These are phyloP conservation scores for Neopestalotiopsis rosae DNA, from an alignment of 2,329 filamentous ascomycete species.

Conservation along the genomic window DNA sequence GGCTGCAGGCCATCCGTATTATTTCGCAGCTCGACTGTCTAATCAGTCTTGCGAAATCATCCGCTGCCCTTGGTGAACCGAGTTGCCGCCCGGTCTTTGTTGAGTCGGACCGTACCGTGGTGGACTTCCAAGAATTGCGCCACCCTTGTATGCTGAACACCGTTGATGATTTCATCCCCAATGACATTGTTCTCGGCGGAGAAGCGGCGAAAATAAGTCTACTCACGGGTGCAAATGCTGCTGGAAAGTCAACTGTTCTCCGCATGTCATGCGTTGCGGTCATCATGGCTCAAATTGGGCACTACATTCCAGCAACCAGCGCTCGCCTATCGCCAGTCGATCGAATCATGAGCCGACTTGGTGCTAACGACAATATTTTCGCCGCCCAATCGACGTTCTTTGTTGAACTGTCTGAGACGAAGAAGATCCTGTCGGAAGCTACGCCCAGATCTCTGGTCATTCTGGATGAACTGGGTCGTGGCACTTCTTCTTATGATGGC, in stretches of 20 bases:
- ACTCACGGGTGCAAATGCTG: conserved; percentile 94
- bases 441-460: conserved; percentile 95
- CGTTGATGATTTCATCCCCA: conserved; percentile 94
- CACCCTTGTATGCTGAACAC: conserved; percentile 94
- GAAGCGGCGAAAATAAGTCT: conserved; percentile 82
- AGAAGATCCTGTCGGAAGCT: conserved; percentile 95
- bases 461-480: conserved; percentile 92
- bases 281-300: conserved; percentile 97
- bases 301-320: conserved; percentile 83
- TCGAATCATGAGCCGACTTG: conserved; percentile 97
- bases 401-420: conserved; percentile 94
- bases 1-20: conserved; percentile 89
- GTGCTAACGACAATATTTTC: conserved; percentile 98
- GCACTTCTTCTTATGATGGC: conserved; percentile 94
- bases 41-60: conserved; percentile 90
- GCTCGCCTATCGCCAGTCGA: conserved; percentile 90
- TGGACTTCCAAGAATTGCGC: conserved; percentile 92
- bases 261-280: conserved; percentile 97
- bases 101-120: conserved; percentile 79
- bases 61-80: conserved; percentile 80
- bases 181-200: conserved; percentile 88
- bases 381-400: conserved; percentile 98
- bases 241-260: conserved; percentile 94
- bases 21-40: conserved; percentile 93
- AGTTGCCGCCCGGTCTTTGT: conserved; percentile 90